A percentile compares a stretch with the other conserved stretches of the same genome.
These are phyloP conservation scores for Talaromyces marneffei DNA, from an alignment of 2,329 filamentous ascomycete genomes.

Conservation along the genomic window DNA sequence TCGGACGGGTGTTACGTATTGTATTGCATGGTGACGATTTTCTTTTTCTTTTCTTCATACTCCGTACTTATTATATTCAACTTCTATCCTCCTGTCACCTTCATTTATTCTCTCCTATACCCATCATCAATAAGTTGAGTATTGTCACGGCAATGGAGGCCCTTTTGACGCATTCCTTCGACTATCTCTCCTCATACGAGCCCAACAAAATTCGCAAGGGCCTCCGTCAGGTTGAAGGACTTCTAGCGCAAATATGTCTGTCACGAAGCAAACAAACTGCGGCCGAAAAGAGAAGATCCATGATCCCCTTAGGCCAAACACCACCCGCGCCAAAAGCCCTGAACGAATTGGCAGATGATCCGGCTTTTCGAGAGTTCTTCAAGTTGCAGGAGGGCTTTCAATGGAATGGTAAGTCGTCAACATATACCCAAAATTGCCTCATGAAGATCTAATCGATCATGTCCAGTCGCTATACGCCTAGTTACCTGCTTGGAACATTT, in stretches of 20 bases:
- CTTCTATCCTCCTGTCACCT: neutral
- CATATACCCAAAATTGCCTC: too few species aligned
- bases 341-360: constrained; percentile 67
- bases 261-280: constrained; percentile 44
- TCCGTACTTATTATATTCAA: too few species aligned
- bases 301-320: constrained; percentile 34
- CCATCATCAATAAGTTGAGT: neutral
- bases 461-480: constrained; percentile 68
- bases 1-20: neutral
- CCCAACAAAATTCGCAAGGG: constrained; percentile 87
- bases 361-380: constrained; percentile 92
- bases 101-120: neutral
- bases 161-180: constrained; percentile 85
- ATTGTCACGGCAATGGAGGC: constrained; percentile 64
- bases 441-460: constrained; percentile 3
- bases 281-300: constrained; percentile 40
- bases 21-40: neutral
- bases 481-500: constrained; percentile 80
- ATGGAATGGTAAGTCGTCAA: constrained; percentile 64
- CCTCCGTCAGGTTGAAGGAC: constrained; percentile 84
- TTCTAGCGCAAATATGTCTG: constrained; percentile 91
- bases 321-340: constrained; percentile 56
- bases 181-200: constrained; percentile 92
- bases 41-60: neutral
- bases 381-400: constrained; percentile 95